phyloP scores from a whole-genome alignment of 176 grass and related monocot genomes.

The Puya raimondii region DNA sequence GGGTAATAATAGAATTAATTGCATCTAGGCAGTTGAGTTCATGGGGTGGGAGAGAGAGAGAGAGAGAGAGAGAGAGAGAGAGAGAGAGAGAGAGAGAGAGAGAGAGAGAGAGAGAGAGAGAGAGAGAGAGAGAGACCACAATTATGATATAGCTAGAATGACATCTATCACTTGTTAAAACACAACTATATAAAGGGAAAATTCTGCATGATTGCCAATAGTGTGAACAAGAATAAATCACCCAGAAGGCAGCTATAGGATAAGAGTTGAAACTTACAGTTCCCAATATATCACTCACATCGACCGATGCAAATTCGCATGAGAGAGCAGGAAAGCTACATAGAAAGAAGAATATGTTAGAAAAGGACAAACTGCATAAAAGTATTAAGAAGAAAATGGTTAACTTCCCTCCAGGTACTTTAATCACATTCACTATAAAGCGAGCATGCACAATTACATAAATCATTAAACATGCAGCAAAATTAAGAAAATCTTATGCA shows the following conservation, averaged over 20 bases:
- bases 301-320: conserved; percentile 95
- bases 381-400: conserved; percentile 16
- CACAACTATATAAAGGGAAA: not conserved
- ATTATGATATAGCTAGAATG: not conserved
- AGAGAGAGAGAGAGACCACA: not conserved
- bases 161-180: no score
- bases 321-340: conserved; percentile 95
- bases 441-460: no score
- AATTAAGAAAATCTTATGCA: no score
- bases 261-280: conserved; percentile 70
- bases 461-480: no score
- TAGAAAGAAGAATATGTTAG: conserved; percentile 13
- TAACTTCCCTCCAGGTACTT: not conserved
- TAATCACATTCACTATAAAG: conserved; percentile 6
- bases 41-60: no score
- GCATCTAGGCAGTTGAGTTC: no score
- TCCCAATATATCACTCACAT: conserved; percentile 92
- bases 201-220: not conserved
- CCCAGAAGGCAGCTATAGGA: not conserved
- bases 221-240: no score
- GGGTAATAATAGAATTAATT: not conserved
- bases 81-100: no score
- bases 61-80: no score
- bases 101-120: no score
- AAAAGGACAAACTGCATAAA: not conserved